Evolutionary conservation across 2,329 filamentous ascomycete species (phyloP).

Genomic region (Alternaria hordeiaustralica): DNA sequence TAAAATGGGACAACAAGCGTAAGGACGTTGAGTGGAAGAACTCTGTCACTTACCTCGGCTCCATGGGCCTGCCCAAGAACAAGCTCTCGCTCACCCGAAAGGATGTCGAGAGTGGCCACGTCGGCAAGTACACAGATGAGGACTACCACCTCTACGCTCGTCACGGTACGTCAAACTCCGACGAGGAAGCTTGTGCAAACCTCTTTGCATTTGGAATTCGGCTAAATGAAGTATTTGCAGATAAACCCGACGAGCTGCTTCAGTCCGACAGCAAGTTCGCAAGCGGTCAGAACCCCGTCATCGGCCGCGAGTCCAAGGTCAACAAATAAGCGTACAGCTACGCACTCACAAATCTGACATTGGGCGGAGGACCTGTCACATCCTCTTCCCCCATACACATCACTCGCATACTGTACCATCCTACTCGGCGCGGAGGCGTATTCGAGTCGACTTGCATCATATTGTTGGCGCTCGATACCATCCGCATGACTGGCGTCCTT

Average conservation of each 20-base stretch:
- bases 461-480: slow-evolving; percentile 16
- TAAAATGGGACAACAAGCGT: slow-evolving; percentile 75
- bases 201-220: slow-evolving; percentile 30
- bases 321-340: slow-evolving; percentile 54
- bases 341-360: neutral
- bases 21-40: slow-evolving; percentile 85
- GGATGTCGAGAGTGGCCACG: slow-evolving; percentile 63
- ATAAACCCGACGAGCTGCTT: slow-evolving; percentile 62
- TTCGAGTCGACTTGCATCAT: slow-evolving; percentile 9
- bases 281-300: slow-evolving; percentile 54
- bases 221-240: slow-evolving; percentile 44
- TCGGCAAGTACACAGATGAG: slow-evolving; percentile 54
- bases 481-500: slow-evolving; percentile 8
- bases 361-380: neutral
- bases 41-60: slow-evolving; percentile 63
- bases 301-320: slow-evolving; percentile 52
- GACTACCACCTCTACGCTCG: slow-evolving; percentile 58
- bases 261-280: slow-evolving; percentile 57
- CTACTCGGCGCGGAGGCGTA: slow-evolving; percentile 5
- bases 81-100: slow-evolving; percentile 62
- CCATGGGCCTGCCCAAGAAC: slow-evolving; percentile 67
- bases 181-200: slow-evolving; percentile 22
- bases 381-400: neutral
- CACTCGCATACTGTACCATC: slow-evolving; percentile 4
- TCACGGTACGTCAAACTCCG: slow-evolving; percentile 51